Conservation (phyloP, 306 rosid genomes). For the Cucurbita ficifolia region DNA sequence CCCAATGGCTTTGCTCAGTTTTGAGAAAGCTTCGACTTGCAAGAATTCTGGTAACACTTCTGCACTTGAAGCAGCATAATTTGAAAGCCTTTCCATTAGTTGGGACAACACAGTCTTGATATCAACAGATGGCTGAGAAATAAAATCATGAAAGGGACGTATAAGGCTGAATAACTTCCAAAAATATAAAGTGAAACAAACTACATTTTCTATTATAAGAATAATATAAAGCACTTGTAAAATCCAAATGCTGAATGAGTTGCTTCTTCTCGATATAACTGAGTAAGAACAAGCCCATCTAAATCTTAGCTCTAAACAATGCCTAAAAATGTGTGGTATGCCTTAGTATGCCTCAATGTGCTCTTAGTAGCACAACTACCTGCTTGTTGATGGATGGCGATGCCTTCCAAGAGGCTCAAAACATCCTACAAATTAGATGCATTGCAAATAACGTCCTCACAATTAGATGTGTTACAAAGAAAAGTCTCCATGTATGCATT, state of each 20-base stretch:
- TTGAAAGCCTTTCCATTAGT: conserved; percentile 93
- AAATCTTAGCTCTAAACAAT: not conserved
- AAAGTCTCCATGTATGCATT: not conserved
- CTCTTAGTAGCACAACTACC: not conserved
- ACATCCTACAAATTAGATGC: not conserved
- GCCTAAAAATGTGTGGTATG: not conserved
- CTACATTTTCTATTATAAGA: not conserved
- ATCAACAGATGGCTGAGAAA: conserved; percentile 72
- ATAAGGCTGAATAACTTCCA: conserved; percentile 2
- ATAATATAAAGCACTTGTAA: not conserved
- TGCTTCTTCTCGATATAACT: not conserved
- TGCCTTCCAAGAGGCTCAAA: not conserved
- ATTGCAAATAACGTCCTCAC: not conserved
- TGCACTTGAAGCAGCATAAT: conserved; percentile 89
- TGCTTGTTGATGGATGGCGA: not conserved
- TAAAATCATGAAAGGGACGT: not conserved
- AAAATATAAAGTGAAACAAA: not conserved
- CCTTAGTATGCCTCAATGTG: not conserved
- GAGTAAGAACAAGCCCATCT: not conserved
- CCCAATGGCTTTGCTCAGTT: conserved; percentile 86
- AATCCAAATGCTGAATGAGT: not conserved
- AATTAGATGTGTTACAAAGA: not conserved
- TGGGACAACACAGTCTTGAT: conserved; percentile 93
- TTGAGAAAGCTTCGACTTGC: conserved; percentile 98
- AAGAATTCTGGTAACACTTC: conserved; percentile 95